Evolutionary conservation across 139 green algal genomes (phyloP), one percentile per base, ranked within the genome.

Genomic region (Gonium pectorale): DNA sequence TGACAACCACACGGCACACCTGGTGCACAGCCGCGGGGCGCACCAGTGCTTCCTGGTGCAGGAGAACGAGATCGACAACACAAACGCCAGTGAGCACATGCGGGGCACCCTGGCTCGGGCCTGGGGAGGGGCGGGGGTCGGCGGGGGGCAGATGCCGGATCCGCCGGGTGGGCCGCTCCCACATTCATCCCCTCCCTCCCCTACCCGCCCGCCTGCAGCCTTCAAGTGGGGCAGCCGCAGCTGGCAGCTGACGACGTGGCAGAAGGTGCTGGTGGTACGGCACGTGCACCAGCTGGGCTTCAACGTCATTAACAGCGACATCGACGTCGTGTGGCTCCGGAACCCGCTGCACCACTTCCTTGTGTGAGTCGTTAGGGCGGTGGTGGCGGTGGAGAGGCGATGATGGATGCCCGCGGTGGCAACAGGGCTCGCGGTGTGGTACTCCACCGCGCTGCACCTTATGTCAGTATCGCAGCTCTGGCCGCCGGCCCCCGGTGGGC

Each of bases 321-420:
- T 90, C 24, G 86, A 90, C 44, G 86, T 90, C 51, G 86, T 90
- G 43, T 90, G 86, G 86, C 63, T 87, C 29, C 77, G 84, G 3
- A 66, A 89, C 84, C 75, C 84, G 24, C 67, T 89, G 75, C 21
- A 60, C 17, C 81, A 86, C 84, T 85, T 89, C 54, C 49, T 85
- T 7, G 66, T 72, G 75, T 82, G 60, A 71, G 75, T 31, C n/a
- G 56, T 56, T 13, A 56, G 13, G 13, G 13, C 13, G 49, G 13
- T 56, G 49, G 56, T 22, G 56, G 56, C 19, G 62, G 8, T 22
- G n/a, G 49, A 26, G 2, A 71, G 64, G 6, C 15, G 15, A 49
- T 71, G 64, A 38, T n/a, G n/a, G n/a, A n/a, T n/a, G n/a, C n/a
- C n/a, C n/a, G n/a, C n/a, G n/a, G n/a, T n/a, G n/a, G n/a, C n/a